These are phyloP conservation scores for Candida chauliodis DNA, from an alignment of 805 yeast genomes.

Conservation along the genomic window DNA sequence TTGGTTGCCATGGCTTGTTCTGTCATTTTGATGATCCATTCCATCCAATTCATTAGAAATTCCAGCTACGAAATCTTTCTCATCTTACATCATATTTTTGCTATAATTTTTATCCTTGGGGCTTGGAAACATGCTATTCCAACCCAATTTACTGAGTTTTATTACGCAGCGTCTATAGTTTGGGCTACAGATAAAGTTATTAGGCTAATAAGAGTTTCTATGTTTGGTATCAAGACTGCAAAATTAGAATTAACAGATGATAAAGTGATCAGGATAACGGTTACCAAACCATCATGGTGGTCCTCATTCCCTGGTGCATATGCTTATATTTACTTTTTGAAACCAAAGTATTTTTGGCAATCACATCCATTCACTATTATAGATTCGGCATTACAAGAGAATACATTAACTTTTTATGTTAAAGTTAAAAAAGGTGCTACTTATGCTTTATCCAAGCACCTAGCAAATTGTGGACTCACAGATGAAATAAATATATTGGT, in stretches of 20 bases:
- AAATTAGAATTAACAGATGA: slow-evolving; percentile 32
- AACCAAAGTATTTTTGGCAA: slow-evolving; percentile 42
- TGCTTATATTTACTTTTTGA: slow-evolving; percentile 37
- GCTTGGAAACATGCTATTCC: slow-evolving; percentile 51
- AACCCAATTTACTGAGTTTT: slow-evolving; percentile 22
- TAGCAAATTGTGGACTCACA: slow-evolving; percentile 19
- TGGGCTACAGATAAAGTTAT: slow-evolving; percentile 36
- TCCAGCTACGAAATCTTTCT: slow-evolving; percentile 50
- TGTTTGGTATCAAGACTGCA: slow-evolving; percentile 36
- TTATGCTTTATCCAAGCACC: slow-evolving; percentile 23
- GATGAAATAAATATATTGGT: slow-evolving; percentile 28
- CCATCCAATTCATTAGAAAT: slow-evolving; percentile 50
- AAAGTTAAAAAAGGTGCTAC: slow-evolving; percentile 57
- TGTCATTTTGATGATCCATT: slow-evolving; percentile 45
- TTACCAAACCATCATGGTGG: slow-evolving; percentile 47
- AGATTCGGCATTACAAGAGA: slow-evolving; percentile 15
- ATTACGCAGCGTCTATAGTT: slow-evolving; percentile 28
- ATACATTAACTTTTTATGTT: slow-evolving; percentile 45
- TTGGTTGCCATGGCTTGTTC: slow-evolving; percentile 27
- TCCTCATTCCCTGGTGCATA: slow-evolving; percentile 37
- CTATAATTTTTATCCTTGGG: slow-evolving; percentile 45
- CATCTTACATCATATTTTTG: slow-evolving; percentile 29
- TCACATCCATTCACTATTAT: slow-evolving; percentile 44
- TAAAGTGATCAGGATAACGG: slow-evolving; percentile 40
- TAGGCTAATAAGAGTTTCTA: slow-evolving; percentile 25